Conservation (phyloP, 2,329 filamentous ascomycete genomes). For the Stachybotrys echinatus region DNA sequence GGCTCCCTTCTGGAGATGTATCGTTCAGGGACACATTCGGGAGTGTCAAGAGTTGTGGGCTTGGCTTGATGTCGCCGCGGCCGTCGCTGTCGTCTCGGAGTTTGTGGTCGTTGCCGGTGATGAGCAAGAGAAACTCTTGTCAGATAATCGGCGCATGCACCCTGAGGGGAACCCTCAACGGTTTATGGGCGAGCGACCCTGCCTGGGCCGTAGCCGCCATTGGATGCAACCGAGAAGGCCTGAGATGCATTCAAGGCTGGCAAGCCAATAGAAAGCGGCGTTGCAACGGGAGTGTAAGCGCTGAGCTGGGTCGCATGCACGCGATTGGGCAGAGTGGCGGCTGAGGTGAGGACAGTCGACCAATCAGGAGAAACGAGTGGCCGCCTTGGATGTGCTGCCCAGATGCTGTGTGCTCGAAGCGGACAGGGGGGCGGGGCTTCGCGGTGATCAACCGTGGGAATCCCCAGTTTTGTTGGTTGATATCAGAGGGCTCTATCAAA, state of each 20-base stretch:
- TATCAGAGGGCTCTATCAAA: background rate
- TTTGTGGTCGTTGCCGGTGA: background rate
- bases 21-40: background rate
- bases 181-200: background rate
- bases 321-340: slow-evolving; percentile 19
- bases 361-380: slow-evolving; percentile 13
- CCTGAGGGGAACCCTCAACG: background rate
- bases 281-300: slow-evolving; percentile 21
- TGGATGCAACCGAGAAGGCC: background rate
- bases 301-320: slow-evolving; percentile 16
- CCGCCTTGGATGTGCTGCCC: slow-evolving; percentile 1
- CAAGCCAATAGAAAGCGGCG: slow-evolving; percentile 19
- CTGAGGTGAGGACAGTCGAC: slow-evolving; percentile 8
- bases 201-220: background rate
- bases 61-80: no score
- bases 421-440: background rate
- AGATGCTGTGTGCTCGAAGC: background rate
- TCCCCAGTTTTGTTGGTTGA: background rate
- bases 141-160: background rate
- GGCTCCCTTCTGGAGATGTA: background rate
- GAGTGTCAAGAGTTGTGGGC: background rate
- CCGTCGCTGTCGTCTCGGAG: no score
- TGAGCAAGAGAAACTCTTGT: background rate
- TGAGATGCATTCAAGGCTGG: background rate
- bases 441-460: background rate